phyloP scores from a whole-genome alignment of 1,139 yeast genomes.

The Spencermartinsiella ligniputridi region DNA sequence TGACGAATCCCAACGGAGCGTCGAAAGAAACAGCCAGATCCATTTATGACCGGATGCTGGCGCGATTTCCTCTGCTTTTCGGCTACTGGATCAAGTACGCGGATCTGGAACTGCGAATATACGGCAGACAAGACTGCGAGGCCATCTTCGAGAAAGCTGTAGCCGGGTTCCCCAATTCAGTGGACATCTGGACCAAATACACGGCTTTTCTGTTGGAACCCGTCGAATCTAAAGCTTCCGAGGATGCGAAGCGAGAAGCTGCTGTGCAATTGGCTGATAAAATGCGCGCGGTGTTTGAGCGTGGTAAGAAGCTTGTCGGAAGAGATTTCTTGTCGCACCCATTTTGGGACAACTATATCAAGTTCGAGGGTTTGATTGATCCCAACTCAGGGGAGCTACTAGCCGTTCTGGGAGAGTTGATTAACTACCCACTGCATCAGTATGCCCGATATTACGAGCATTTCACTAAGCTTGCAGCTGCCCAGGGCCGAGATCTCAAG shows the following conservation, averaged over 20 bases:
- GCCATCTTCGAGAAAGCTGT: conserved; percentile 53
- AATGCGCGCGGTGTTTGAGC: conserved; percentile 43
- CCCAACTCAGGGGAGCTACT: conserved; percentile 15
- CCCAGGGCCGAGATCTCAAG: conserved; percentile 21
- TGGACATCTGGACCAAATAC: conserved; percentile 75
- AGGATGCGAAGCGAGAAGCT: not conserved
- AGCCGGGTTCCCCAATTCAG: conserved; percentile 46
- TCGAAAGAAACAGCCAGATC: conserved; percentile 1
- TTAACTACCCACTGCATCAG: conserved; percentile 74
- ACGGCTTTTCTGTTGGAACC: conserved; percentile 44
- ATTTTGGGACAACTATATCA: conserved; percentile 69
- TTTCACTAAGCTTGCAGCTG: conserved; percentile 25
- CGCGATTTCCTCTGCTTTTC: conserved; percentile 62
- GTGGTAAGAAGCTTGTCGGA: conserved; percentile 63
- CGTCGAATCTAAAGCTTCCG: conserved; percentile 5
- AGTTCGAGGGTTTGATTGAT: conserved; percentile 45
- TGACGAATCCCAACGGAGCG: conserved; percentile 5
- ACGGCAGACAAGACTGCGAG: conserved; percentile 40
- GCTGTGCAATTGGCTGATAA: not conserved
- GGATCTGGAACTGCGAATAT: conserved; percentile 54
- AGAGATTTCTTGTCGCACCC: conserved; percentile 67
- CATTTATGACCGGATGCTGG: conserved; percentile 54
- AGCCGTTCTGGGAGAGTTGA: conserved; percentile 31
- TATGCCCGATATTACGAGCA: conserved; percentile 52
- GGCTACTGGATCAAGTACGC: conserved; percentile 84